Percentiles rank a stretch among this genome's conserved stretches.
These are phyloP conservation scores for Euptelea pleiosperma DNA, from an alignment of 164 flowering plant genomes.

Conservation along the genomic window DNA sequence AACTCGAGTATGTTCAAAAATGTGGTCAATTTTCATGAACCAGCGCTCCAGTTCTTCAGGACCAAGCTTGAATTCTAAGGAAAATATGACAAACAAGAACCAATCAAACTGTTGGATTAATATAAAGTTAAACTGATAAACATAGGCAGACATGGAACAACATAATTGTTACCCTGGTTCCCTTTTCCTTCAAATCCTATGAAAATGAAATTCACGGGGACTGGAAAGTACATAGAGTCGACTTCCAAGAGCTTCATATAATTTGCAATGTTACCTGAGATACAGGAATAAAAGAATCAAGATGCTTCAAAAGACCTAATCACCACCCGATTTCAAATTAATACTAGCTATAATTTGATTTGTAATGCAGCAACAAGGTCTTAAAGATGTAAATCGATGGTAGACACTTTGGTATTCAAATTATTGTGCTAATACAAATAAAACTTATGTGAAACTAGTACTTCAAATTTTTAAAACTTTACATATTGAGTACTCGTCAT, in stretches of 20 bases:
- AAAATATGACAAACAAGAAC: constrained; percentile 3
- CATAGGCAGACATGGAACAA: background rate
- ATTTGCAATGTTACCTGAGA: constrained; percentile 77
- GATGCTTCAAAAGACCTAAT: background rate
- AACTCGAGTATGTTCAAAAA: constrained; percentile 85
- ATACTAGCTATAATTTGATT: background rate
- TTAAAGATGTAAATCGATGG: background rate
- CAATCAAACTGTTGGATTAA: background rate
- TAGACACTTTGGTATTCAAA: background rate
- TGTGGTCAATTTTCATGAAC: constrained; percentile 92
- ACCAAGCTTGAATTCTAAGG: constrained; percentile 67
- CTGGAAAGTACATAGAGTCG: constrained; percentile 81
- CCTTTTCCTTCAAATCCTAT: constrained; percentile 98
- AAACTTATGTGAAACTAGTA: no score
- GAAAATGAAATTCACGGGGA: constrained; percentile 92
- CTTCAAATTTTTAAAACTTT: no score
- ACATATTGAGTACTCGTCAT: no score
- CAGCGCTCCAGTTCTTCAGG: constrained; percentile 90
- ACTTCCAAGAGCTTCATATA: constrained; percentile 81
- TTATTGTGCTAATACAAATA: no score
- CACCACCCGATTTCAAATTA: background rate
- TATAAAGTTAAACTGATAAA: background rate
- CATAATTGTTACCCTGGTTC: constrained; percentile 58
- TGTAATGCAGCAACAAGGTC: background rate
- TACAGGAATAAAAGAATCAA: background rate